Conservation (phyloP, 169 alveolate genomes). For the Eimeria necatrix region DNA sequence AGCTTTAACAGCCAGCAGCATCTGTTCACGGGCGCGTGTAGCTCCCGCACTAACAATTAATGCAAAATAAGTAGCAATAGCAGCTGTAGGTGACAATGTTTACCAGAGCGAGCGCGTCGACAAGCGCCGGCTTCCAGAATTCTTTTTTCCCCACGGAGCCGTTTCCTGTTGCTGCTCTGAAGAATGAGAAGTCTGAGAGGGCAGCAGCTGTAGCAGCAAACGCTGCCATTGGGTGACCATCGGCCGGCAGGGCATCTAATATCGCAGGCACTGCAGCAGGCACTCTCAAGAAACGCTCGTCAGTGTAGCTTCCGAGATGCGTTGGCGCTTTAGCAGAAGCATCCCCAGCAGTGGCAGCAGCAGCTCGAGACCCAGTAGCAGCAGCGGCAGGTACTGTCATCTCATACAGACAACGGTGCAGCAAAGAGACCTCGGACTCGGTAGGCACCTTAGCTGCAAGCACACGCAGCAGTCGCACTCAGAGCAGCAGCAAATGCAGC, state of each 20-base stretch:
- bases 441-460: constrained; percentile 82
- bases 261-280: constrained; percentile 89
- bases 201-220: constrained; percentile 92
- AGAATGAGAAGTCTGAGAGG: neutral
- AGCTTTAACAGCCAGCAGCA: neutral
- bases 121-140: constrained; percentile 94
- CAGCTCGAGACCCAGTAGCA: neutral
- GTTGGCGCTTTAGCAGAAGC: neutral
- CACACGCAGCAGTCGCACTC: neutral
- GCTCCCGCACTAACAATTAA: neutral
- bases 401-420: neutral
- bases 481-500: no score
- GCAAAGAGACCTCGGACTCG: neutral
- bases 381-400: neutral
- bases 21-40: neutral
- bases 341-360: neutral
- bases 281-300: constrained; percentile 86
- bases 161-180: neutral
- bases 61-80: no score
- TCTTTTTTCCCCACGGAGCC: constrained; percentile 84
- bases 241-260: constrained; percentile 91
- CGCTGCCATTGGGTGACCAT: constrained; percentile 97
- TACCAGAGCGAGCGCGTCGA: constrained; percentile 92
- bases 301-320: neutral
- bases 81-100: neutral